Conservation (phyloP, 495 filamentous ascomycete species). For the Hypoxylon cercidicola region DNA sequence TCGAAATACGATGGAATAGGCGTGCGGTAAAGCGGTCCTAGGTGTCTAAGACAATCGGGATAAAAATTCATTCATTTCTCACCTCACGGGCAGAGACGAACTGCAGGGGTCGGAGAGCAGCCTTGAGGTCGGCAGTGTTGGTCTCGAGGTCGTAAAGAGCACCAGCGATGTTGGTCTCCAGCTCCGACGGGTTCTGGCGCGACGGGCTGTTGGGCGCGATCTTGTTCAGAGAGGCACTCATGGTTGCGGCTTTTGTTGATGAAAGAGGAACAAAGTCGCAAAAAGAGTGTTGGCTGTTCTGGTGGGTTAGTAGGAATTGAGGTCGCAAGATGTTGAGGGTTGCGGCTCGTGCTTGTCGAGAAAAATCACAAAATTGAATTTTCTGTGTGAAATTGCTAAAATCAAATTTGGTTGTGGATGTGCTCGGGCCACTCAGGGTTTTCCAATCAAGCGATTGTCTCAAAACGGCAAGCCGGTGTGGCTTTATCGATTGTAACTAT, state of each 20-base stretch:
- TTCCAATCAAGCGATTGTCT: conserved; percentile 17
- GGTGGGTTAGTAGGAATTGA: conserved; percentile 25
- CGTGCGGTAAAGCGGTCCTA: conserved; percentile 44
- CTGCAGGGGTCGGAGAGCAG: conserved; percentile 91
- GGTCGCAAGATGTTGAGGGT: conserved; percentile 21
- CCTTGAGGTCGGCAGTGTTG: conserved; percentile 96
- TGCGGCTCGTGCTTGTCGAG: conserved; percentile 18
- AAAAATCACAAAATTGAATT: conserved; percentile 20
- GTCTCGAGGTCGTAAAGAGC: conserved; percentile 98
- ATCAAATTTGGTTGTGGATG: conserved; percentile 28
- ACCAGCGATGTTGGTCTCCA: conserved; percentile 91
- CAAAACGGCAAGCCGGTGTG: conserved; percentile 3
- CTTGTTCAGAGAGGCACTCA: conserved; percentile 83
- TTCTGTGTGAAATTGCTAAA: conserved; percentile 15
- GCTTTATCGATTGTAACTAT: conserved; percentile 1
- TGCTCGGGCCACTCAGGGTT: conserved; percentile 34
- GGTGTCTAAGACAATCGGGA: conserved; percentile 24
- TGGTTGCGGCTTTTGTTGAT: conserved; percentile 52
- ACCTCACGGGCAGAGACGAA: conserved; percentile 98
- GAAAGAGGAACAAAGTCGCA: conserved; percentile 35
- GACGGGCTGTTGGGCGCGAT: conserved; percentile 96
- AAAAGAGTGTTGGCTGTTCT: conserved; percentile 19
- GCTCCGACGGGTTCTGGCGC: conserved; percentile 90
- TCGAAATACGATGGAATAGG: conserved; percentile 54
- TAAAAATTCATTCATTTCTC: conserved; percentile 62